A percentile compares a stretch with the other conserved stretches of the same genome.
Conservation (phyloP, 805 yeast species). For the Wickerhamiella azymoides region DNA sequence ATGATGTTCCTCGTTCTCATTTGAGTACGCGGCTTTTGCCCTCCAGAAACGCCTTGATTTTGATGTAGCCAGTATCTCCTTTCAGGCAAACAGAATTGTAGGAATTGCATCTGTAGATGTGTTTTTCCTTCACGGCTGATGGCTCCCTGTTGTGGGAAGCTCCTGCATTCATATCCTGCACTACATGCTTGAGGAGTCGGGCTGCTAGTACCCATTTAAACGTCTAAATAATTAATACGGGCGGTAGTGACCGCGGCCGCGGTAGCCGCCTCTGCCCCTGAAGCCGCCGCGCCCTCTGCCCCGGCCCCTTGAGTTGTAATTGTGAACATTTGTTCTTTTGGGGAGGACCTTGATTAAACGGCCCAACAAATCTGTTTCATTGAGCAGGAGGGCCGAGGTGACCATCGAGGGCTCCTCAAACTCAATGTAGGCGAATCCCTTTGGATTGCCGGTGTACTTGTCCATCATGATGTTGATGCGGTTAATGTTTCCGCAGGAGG, state of each 20-base stretch:
- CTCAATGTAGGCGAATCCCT: conserved; percentile 79
- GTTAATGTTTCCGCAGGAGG: conserved; percentile 55
- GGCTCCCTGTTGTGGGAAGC: neutral
- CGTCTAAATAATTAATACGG: conserved; percentile 28
- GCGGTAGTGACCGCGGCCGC: conserved; percentile 30
- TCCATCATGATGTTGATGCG: conserved; percentile 67
- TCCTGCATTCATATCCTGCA: no score
- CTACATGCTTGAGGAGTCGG: no score
- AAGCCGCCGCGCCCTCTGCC: conserved; percentile 35
- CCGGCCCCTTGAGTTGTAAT: conserved; percentile 39
- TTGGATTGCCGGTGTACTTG: conserved; percentile 56
- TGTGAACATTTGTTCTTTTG: conserved; percentile 74
- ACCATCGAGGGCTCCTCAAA: conserved; percentile 58
- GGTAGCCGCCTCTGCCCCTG: conserved; percentile 27
- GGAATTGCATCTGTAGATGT: no score
- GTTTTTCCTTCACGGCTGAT: no score
- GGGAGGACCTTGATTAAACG: conserved; percentile 60
- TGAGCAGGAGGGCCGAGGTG: conserved; percentile 46
- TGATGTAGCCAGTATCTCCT: no score
- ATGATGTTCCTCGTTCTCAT: no score
- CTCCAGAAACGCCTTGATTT: no score
- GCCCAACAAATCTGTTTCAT: conserved; percentile 54
- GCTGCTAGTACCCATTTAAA: neutral
- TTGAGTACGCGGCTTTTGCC: no score
- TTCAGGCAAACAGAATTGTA: no score